These are phyloP conservation scores for Tulasnella calospora DNA, from an alignment of 768 basidiomycete genomes.

Conservation along the genomic window DNA sequence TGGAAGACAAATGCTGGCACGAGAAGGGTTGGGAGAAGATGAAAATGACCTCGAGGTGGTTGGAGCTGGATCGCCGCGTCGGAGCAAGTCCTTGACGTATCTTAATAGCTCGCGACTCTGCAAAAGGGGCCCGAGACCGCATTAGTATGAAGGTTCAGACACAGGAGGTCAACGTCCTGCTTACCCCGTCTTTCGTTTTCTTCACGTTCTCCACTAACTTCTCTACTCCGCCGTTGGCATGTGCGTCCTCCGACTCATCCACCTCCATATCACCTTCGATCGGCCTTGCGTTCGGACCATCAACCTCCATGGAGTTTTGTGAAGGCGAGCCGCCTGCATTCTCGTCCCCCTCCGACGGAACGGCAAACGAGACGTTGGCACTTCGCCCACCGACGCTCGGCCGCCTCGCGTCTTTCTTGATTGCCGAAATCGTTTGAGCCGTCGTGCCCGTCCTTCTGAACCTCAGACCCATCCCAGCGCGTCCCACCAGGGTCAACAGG, in stretches of 20 bases:
- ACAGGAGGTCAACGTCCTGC: constrained; percentile 33
- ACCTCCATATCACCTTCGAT: constrained; percentile 7
- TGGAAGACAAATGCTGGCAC: constrained; percentile 4
- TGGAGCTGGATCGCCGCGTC: constrained; percentile 21
- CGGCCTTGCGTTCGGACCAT: constrained; percentile 25
- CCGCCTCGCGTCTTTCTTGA: constrained; percentile 15
- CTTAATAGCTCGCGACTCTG: constrained; percentile 66
- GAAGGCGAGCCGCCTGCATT: constrained; percentile 36
- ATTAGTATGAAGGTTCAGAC: neutral
- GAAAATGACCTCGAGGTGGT: neutral
- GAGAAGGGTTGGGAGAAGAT: constrained; percentile 3
- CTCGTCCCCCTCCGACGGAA: constrained; percentile 25
- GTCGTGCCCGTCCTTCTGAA: constrained; percentile 37
- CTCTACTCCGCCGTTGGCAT: constrained; percentile 45
- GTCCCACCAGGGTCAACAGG: constrained; percentile 60
- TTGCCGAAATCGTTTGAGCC: neutral
- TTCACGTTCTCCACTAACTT: constrained; percentile 78
- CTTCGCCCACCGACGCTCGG: constrained; percentile 14
- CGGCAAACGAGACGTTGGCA: constrained; percentile 18
- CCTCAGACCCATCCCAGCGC: constrained; percentile 60
- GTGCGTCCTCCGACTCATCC: constrained; percentile 14
- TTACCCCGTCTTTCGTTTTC: constrained; percentile 52
- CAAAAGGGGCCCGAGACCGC: constrained; percentile 4
- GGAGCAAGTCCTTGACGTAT: constrained; percentile 52
- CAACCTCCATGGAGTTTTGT: constrained; percentile 36